Conservation (phyloP, 306 rosid species). For the Adenanthera pavonina region DNA sequence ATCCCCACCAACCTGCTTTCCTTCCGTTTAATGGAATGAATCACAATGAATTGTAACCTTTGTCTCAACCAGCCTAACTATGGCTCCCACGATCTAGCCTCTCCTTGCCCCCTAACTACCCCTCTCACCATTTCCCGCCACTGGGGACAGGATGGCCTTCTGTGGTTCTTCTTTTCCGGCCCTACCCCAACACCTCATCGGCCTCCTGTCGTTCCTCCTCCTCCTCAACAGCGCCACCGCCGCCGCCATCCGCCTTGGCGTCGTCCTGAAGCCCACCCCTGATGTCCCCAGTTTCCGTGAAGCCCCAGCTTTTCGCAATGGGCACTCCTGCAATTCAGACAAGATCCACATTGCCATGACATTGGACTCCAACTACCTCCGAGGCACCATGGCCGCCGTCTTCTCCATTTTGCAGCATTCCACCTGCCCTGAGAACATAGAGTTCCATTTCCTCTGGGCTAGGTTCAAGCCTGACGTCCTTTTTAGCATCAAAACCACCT, state of each 20-base stretch:
- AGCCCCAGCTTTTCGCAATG: conserved; percentile 76
- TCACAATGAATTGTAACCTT: conserved; percentile 45
- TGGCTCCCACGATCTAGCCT: conserved; percentile 60
- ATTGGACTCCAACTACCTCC: conserved; percentile 77
- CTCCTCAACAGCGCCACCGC: neutral
- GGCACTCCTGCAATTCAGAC: conserved; percentile 53
- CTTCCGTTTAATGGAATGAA: neutral
- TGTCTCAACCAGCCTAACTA: conserved; percentile 45
- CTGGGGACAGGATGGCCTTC: conserved; percentile 81
- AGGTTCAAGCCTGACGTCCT: conserved; percentile 63
- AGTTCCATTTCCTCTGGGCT: conserved; percentile 82
- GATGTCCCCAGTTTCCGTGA: conserved; percentile 63
- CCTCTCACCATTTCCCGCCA: conserved; percentile 32
- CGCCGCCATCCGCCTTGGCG: conserved; percentile 51
- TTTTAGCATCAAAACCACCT: conserved; percentile 71
- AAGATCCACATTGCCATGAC: conserved; percentile 84
- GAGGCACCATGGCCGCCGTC: conserved; percentile 88
- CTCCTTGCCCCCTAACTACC: conserved; percentile 31
- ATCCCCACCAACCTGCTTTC: conserved; percentile 51
- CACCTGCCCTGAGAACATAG: conserved; percentile 71
- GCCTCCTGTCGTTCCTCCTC: conserved; percentile 24
- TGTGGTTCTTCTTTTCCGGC: conserved; percentile 45
- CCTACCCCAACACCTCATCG: neutral
- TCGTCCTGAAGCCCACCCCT: conserved; percentile 53
- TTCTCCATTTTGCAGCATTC: conserved; percentile 79